phyloP scores from a whole-genome alignment of 352 stramenopile species.

The Phytophthora capsici region DNA sequence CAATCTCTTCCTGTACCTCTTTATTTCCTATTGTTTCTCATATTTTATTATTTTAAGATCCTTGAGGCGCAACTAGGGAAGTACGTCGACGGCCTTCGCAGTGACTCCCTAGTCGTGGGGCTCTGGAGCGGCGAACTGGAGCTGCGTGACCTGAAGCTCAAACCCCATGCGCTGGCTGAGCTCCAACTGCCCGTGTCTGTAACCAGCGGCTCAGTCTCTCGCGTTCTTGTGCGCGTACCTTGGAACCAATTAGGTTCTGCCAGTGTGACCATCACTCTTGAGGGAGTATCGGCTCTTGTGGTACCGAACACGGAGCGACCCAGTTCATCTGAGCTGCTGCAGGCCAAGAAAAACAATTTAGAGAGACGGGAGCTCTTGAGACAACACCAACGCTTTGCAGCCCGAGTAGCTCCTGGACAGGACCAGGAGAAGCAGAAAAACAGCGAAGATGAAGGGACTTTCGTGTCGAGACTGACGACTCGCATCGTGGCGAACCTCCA shows the following conservation, averaged over 20 bases:
- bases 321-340: conserved; percentile 52
- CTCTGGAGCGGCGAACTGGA: conserved; percentile 86
- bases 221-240: conserved; percentile 82
- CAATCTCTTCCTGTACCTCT: neutral
- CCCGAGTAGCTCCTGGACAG: conserved; percentile 35
- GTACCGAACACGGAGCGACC: conserved; percentile 66
- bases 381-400: conserved; percentile 70
- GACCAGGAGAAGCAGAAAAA: conserved; percentile 17
- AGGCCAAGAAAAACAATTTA: conserved; percentile 65
- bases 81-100: conserved; percentile 79
- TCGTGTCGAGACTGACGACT: conserved; percentile 75
- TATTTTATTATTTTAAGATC: conserved; percentile 47
- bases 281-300: conserved; percentile 76
- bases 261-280: conserved; percentile 77
- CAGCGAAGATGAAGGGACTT: conserved; percentile 77
- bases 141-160: conserved; percentile 74
- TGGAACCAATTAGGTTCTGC: conserved; percentile 85
- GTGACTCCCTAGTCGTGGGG: conserved; percentile 82
- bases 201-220: conserved; percentile 58
- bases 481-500: conserved; percentile 85
- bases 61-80: conserved; percentile 84
- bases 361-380: conserved; percentile 75
- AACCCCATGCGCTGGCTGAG: conserved; percentile 80
- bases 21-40: neutral
- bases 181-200: conserved; percentile 76